Conservation (phyloP, 2,329 filamentous ascomycete genomes). For the Helminthosporium solani region DNA sequence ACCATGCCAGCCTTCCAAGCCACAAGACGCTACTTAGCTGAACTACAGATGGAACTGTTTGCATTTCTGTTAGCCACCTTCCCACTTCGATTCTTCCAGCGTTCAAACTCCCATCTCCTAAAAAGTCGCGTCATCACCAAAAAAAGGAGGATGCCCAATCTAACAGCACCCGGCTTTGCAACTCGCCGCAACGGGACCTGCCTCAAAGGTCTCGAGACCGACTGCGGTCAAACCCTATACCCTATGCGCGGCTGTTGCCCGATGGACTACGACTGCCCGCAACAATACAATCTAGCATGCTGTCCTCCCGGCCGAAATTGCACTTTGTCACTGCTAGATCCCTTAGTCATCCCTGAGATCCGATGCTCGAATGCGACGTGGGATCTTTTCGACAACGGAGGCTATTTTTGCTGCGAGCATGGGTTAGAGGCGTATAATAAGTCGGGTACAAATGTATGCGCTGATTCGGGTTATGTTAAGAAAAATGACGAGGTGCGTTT, state of each 20-base stretch:
- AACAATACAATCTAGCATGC: conserved; percentile 10
- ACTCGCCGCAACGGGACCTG: conserved; percentile 2
- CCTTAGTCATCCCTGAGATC: not conserved
- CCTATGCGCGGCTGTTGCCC: conserved; percentile 9
- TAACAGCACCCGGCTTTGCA: not conserved
- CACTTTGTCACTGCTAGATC: not conserved
- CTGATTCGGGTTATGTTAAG: not conserved
- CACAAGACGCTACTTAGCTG: no score
- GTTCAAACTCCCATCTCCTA: no score
- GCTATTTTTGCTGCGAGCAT: conserved; percentile 14
- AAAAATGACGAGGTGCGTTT: not conserved
- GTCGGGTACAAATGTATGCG: conserved; percentile 7
- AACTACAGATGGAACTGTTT: no score
- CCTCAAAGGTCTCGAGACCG: not conserved
- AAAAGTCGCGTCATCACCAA: not conserved
- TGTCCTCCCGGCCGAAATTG: conserved; percentile 5
- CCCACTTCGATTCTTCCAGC: no score
- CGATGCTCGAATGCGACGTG: conserved; percentile 13
- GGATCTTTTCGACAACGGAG: conserved; percentile 14
- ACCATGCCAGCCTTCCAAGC: no score
- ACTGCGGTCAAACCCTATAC: not conserved
- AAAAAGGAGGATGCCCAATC: not conserved
- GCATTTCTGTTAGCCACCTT: no score
- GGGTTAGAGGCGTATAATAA: conserved; percentile 7
- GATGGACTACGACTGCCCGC: conserved; percentile 3